phyloP scores from a whole-genome alignment of 164 flowering plant species.

The Euptelea pleiosperma region DNA sequence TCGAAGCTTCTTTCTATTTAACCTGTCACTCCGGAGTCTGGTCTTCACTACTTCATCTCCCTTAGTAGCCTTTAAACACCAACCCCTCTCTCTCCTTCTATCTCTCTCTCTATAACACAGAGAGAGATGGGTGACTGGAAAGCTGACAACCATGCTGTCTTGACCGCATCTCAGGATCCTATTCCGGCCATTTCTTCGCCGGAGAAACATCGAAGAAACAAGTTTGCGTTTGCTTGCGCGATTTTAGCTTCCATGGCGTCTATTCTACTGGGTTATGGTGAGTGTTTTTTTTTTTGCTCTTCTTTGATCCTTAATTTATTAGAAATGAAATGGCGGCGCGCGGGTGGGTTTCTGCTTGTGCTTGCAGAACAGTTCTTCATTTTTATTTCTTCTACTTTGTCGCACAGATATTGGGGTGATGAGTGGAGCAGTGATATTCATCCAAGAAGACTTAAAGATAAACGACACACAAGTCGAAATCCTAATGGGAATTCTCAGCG shows the following conservation, averaged over 20 bases:
- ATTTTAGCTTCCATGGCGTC: conserved; percentile 37
- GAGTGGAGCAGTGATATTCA: conserved; percentile 36
- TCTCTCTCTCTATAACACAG: neutral
- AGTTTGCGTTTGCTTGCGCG: conserved; percentile 15
- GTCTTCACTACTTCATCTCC: too few species aligned
- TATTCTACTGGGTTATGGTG: conserved; percentile 34
- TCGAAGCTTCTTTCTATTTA: too few species aligned
- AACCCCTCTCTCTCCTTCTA: neutral
- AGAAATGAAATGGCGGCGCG: too few species aligned
- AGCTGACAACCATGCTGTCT: neutral
- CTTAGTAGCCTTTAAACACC: too few species aligned
- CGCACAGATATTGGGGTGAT: conserved; percentile 33
- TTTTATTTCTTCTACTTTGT: neutral
- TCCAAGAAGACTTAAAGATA: conserved; percentile 25
- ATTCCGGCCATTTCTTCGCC: neutral
- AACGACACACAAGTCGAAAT: conserved; percentile 27
- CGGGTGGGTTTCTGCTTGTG: too few species aligned
- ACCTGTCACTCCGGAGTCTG: too few species aligned
- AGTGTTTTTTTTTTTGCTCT: neutral
- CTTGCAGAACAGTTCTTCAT: neutral
- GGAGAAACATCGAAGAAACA: conserved; percentile 19
- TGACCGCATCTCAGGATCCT: neutral
- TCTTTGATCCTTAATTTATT: too few species aligned
- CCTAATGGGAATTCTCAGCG: conserved; percentile 22
- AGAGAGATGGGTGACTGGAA: conserved; percentile 3